These are phyloP conservation scores for Nicotiana attenuata DNA, from an alignment of 257 asterid genomes.

Conservation along the genomic window DNA sequence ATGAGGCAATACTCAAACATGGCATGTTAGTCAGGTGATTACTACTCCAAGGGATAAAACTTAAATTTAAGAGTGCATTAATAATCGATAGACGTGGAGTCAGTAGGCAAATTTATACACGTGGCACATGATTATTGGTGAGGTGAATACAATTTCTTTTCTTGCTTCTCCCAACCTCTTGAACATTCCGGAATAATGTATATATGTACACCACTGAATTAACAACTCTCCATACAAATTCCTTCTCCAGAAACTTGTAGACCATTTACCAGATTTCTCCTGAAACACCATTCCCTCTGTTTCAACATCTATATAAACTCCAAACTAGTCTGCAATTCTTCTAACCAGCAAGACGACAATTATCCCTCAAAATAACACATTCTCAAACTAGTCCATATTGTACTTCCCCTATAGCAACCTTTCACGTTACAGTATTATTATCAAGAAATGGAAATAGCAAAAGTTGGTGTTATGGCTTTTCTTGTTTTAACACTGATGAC, in stretches of 20 bases:
- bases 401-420: no score
- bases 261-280: neutral
- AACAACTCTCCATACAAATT: neutral
- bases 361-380: neutral
- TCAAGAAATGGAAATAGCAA: constrained; percentile 11
- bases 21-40: no score
- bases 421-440: no score
- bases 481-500: neutral
- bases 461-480: neutral
- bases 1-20: no score
- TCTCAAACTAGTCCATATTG: no score
- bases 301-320: neutral
- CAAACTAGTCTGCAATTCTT: neutral
- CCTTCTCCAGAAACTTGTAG: neutral
- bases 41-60: no score
- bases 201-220: no score
- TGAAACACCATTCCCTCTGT: neutral
- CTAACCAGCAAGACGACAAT: neutral
- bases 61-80: no score
- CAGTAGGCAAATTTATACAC: neutral
- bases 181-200: neutral
- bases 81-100: no score
- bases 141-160: neutral
- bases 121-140: neutral
- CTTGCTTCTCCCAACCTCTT: neutral